Percentiles rank a stretch among this genome's conserved stretches.
Conservation (phyloP, 2,329 filamentous ascomycete genomes). For the Fusarium acutatum region DNA sequence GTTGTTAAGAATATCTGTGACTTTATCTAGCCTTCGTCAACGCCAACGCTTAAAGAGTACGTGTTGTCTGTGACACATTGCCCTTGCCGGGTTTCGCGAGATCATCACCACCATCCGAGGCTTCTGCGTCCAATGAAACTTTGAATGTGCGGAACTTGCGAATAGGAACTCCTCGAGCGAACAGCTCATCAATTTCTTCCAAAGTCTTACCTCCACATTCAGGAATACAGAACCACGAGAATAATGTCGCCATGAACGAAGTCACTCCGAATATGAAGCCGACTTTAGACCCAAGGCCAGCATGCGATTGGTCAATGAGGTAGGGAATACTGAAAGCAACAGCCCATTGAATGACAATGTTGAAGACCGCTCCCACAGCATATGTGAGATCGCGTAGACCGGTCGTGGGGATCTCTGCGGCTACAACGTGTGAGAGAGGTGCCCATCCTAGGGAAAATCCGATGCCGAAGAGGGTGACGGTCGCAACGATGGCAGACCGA, state of each 20-base stretch:
- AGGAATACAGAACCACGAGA: conserved; percentile 30
- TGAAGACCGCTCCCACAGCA: conserved; percentile 40
- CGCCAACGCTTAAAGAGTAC: not conserved
- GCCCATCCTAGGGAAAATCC: conserved; percentile 48
- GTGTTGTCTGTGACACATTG: not conserved
- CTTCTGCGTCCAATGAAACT: not conserved
- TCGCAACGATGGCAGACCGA: conserved; percentile 45
- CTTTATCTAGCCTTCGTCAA: not conserved
- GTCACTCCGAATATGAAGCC: conserved; percentile 31
- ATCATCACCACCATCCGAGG: not conserved
- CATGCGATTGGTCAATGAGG: conserved; percentile 47
- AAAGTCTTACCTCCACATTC: conserved; percentile 33
- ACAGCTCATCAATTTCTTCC: conserved; percentile 40
- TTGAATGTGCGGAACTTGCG: conserved; percentile 24
- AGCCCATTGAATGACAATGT: conserved; percentile 8
- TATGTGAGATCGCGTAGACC: conserved; percentile 45
- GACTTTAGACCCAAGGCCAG: conserved; percentile 41
- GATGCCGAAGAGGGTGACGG: conserved; percentile 44
- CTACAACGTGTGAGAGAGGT: conserved; percentile 47
- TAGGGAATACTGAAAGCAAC: conserved; percentile 49
- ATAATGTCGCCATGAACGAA: conserved; percentile 16
- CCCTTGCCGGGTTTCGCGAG: not conserved
- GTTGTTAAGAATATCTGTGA: not conserved
- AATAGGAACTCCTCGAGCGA: conserved; percentile 23
- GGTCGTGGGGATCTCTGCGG: conserved; percentile 46